Percentiles rank a stretch among this genome's conserved stretches.
phyloP scores from a whole-genome alignment of 2,329 filamentous ascomycete species.

The Blastomyces parvus region DNA sequence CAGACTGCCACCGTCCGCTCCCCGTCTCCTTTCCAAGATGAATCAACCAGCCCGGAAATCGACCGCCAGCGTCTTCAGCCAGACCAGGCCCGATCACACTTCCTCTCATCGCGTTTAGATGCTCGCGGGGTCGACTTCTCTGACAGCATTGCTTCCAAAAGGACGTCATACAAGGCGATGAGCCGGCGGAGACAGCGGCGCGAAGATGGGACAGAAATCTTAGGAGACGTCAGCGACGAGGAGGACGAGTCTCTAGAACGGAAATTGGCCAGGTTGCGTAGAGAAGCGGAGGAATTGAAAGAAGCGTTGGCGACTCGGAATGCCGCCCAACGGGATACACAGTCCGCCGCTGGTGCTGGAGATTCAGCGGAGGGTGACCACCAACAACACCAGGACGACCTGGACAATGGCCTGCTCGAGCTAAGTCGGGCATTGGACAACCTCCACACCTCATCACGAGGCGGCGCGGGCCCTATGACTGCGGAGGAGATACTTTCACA shows the following conservation, averaged over 20 bases:
- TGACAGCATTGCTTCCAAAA: slow-evolving; percentile 72
- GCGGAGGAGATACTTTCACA: slow-evolving; percentile 30
- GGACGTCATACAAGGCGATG: slow-evolving; percentile 71
- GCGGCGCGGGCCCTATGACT: slow-evolving; percentile 20
- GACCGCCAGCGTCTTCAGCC: slow-evolving; percentile 67
- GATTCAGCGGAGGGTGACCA: slow-evolving; percentile 25
- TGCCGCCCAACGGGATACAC: slow-evolving; percentile 48
- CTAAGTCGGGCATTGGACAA: slow-evolving; percentile 64
- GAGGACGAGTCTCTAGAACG: slow-evolving; percentile 67
- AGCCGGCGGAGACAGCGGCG: slow-evolving; percentile 52
- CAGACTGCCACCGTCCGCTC: slow-evolving; percentile 48
- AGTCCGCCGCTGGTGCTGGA: slow-evolving; percentile 37
- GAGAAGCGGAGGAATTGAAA: slow-evolving; percentile 70
- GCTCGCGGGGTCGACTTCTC: slow-evolving; percentile 77
- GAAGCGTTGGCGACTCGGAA: slow-evolving; percentile 36
- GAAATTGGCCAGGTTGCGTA: slow-evolving; percentile 70
- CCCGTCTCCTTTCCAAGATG: slow-evolving; percentile 48
- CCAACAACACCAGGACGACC: slow-evolving; percentile 27
- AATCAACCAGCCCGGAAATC: slow-evolving; percentile 51
- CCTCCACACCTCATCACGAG: slow-evolving; percentile 38
- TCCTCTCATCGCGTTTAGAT: slow-evolving; percentile 66
- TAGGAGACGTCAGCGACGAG: slow-evolving; percentile 68
- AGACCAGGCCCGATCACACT: slow-evolving; percentile 68
- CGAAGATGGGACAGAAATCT: slow-evolving; percentile 45
- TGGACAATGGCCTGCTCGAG: slow-evolving; percentile 53